A percentile compares a stretch with the other conserved stretches of the same genome.
Evolutionary conservation across 768 basidiomycete genomes (phyloP).

Genomic region (Omphalotus guepiniiformis): DNA sequence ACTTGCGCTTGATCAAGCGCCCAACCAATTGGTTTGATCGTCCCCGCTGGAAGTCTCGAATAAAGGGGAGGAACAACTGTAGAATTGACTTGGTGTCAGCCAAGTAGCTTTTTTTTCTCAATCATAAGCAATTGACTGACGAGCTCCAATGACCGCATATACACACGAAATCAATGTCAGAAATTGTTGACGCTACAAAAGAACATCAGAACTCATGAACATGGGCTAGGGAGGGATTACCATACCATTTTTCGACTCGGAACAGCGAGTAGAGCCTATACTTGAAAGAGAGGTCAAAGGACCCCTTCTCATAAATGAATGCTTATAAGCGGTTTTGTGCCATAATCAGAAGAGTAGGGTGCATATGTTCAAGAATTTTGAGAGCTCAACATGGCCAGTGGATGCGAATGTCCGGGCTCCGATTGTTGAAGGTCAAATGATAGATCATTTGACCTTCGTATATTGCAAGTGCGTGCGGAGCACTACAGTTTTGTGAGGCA

Average conservation of each 20-base stretch:
- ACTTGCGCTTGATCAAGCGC: constrained; percentile 35
- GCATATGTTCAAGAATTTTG: background rate
- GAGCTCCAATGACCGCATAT: constrained; percentile 1
- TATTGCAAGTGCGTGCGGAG: no score
- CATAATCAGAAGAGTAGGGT: background rate
- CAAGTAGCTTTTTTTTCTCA: background rate
- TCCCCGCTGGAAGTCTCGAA: constrained; percentile 28
- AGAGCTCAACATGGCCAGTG: background rate
- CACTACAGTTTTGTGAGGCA: no score
- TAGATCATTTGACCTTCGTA: constrained; percentile 4
- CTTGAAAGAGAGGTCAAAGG: no score
- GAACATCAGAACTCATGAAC: background rate
- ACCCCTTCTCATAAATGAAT: background rate
- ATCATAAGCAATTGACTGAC: background rate
- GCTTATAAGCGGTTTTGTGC: background rate
- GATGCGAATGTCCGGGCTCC: no score
- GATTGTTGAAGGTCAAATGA: constrained; percentile 2
- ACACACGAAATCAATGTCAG: background rate
- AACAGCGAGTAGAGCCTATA: no score
- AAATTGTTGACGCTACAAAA: background rate
- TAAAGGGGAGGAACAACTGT: constrained; percentile 29
- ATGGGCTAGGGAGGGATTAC: background rate
- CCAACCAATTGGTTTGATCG: constrained; percentile 37
- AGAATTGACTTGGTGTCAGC: background rate
- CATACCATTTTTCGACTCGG: constrained; percentile 1